phyloP scores from a whole-genome alignment of 306 rosid genomes.

The Crotalaria pallida region DNA sequence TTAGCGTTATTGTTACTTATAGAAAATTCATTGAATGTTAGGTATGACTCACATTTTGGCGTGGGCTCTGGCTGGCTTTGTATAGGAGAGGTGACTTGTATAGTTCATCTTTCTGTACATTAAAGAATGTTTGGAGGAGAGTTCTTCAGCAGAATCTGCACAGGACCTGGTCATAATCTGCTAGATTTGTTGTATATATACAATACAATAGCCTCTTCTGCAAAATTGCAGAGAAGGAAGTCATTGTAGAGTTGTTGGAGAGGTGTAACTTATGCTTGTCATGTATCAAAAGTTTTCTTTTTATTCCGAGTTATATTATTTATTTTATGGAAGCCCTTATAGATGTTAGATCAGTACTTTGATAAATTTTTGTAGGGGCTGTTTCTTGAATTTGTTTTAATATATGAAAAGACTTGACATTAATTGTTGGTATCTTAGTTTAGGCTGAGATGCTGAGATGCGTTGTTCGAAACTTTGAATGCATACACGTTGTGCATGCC shows the following conservation, averaged over 20 bases:
- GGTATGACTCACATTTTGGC: constrained; percentile 40
- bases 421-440: not conserved
- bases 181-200: constrained; percentile 71
- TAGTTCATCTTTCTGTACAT: constrained; percentile 33
- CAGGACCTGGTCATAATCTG: constrained; percentile 31
- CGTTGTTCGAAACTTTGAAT: too few species aligned
- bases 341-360: constrained; percentile 30
- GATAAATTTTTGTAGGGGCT: constrained; percentile 12
- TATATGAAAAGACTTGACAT: constrained; percentile 3
- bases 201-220: constrained; percentile 52
- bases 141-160: constrained; percentile 33
- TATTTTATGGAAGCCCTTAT: constrained; percentile 39
- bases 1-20: not conserved
- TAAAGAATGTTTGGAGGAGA: constrained; percentile 29
- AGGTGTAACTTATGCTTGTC: constrained; percentile 61
- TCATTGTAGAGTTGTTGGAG: constrained; percentile 66
- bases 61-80: constrained; percentile 42
- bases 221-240: constrained; percentile 64
- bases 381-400: constrained; percentile 20
- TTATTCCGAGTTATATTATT: constrained; percentile 35
- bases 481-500: not conserved
- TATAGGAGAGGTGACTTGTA: constrained; percentile 27
- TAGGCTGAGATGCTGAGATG: not conserved
- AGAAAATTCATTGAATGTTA: constrained; percentile 17
- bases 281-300: constrained; percentile 25